Percentiles rank a stretch among this genome's conserved stretches.
Evolutionary conservation across 345 rosid species (phyloP).

Genomic region (Eucalyptus polybractea): DNA sequence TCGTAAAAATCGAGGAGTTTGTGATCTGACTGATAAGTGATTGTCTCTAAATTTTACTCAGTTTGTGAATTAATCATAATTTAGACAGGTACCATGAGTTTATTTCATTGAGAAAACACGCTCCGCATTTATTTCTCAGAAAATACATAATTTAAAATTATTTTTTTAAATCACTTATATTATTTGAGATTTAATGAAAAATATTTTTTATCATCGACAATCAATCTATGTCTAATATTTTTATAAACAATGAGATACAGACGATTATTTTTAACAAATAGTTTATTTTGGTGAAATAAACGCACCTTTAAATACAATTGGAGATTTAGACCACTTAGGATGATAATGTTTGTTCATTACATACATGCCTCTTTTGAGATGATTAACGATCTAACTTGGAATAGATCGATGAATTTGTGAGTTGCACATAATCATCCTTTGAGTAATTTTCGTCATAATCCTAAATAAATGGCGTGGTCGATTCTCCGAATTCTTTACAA

Average conservation of each 20-base stretch:
- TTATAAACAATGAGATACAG: too few species aligned
- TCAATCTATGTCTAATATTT: neutral
- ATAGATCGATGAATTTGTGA: neutral
- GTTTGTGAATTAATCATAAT: too few species aligned
- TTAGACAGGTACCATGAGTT: neutral
- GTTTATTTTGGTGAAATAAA: too few species aligned
- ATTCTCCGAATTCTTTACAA: neutral
- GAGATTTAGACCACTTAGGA: fast-evolving
- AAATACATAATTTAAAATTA: neutral
- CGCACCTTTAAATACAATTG: fast-evolving
- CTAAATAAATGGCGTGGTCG: neutral
- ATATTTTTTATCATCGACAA: too few species aligned
- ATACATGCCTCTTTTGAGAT: neutral
- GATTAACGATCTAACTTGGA: neutral
- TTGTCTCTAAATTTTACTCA: neutral
- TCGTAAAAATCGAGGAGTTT: neutral
- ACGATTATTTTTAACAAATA: too few species aligned
- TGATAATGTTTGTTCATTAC: neutral
- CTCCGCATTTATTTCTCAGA: neutral
- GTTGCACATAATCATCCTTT: neutral
- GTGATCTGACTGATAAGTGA: neutral
- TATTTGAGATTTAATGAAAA: neutral
- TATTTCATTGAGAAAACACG: neutral
- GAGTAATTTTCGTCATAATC: neutral
- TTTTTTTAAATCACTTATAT: neutral